Evolutionary conservation across 2,329 filamentous ascomycete genomes (phyloP).

Genomic region (Scedosporium boydii): DNA sequence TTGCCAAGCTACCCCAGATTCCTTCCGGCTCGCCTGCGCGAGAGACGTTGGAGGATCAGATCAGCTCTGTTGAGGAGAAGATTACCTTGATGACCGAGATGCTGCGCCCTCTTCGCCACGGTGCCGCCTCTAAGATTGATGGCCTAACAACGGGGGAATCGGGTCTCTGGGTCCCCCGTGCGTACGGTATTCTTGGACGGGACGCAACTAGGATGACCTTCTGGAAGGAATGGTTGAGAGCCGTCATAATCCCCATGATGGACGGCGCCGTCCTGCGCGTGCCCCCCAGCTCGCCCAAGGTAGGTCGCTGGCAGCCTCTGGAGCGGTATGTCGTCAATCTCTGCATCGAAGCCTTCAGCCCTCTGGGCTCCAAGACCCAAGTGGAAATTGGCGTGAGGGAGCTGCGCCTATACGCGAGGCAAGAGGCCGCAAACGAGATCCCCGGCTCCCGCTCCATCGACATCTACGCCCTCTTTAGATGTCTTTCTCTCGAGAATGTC

Average conservation of each 20-base stretch:
- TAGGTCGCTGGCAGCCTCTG: slow-evolving; percentile 91
- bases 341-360: slow-evolving; percentile 88
- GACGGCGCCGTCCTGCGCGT: slow-evolving; percentile 76
- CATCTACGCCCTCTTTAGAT: slow-evolving; percentile 85
- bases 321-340: slow-evolving; percentile 96
- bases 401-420: slow-evolving; percentile 81
- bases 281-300: slow-evolving; percentile 77
- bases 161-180: slow-evolving; percentile 88
- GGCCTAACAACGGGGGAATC: slow-evolving; percentile 92
- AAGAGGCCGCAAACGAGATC: slow-evolving; percentile 86
- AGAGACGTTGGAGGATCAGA: slow-evolving; percentile 84
- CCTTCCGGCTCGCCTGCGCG: slow-evolving; percentile 72
- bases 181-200: slow-evolving; percentile 83
- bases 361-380: slow-evolving; percentile 87
- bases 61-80: slow-evolving; percentile 93
- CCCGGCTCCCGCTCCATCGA: slow-evolving; percentile 87
- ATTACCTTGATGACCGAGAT: slow-evolving; percentile 96
- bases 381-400: slow-evolving; percentile 88
- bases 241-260: slow-evolving; percentile 90
- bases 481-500: slow-evolving; percentile 83
- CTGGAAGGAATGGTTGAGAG: slow-evolving; percentile 98
- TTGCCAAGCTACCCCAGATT: slow-evolving; percentile 72
- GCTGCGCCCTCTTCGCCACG: slow-evolving; percentile 82
- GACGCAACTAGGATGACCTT: slow-evolving; percentile 78
- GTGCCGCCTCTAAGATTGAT: slow-evolving; percentile 93